Base-by-base conservation (phyloP, 345 rosid species). In the Salix arbutifolia region DNA sequence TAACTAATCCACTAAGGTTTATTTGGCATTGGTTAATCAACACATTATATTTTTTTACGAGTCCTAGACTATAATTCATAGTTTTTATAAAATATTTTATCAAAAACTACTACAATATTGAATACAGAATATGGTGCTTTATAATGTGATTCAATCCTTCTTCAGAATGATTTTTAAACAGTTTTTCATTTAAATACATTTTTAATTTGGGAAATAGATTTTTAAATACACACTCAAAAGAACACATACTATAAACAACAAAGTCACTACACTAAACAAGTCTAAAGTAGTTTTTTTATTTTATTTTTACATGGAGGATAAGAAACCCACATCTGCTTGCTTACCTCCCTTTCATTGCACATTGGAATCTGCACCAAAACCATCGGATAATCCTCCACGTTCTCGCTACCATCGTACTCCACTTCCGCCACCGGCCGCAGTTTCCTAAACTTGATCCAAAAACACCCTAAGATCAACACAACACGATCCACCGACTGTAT, bases 311-410 rank as follows among this genome's bases (percentile, higher is more conserved):
- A 35, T 1, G 6, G 76, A 69, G 72, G 76, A 81, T 75, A 70
- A 35, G 80, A 75, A 86, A 86, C 88, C 87, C 81, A 89, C 90
- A 78, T 89, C 77, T 73, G 87, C 97, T 88, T 90, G 87, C 97
- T 89, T 90, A 94, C 98, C 97, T 94, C 98, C 90, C 80, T 89
- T 90, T 94, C 97, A 79, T 94, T 94, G 89, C 98, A 94, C 97
- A 94, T 94, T 5, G 98, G 98, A 77, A 94, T 94, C 87, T 94
- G 98, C 48, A 94, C 87, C 77, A 94, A 81, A 12, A 94, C 97
- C 97, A 94, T 94, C 1, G 98, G 97, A 81, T 87, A 92, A 74
- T 85, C 89, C 23, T 86, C 89, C 74, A 79, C 69, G 70, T 73
- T 84, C 58, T 80, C 81, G 1, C 77, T 87, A 26, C 82, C 67